These are phyloP conservation scores for Penicillium griseofulvum DNA, from an alignment of 2,329 filamentous ascomycete genomes.

Conservation along the genomic window DNA sequence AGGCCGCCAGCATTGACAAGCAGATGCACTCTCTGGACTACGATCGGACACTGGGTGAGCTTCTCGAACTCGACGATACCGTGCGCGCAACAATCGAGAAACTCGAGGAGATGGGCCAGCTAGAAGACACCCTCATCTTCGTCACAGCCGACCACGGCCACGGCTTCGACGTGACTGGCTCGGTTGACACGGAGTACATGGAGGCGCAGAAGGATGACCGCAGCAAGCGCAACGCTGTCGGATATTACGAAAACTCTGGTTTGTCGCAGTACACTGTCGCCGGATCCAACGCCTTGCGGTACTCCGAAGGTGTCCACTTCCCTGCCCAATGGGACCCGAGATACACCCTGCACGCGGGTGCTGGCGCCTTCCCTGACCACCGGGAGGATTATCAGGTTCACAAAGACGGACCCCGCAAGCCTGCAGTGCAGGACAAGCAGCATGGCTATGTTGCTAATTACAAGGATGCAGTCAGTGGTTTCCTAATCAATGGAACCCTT, in stretches of 20 bases:
- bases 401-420: constrained; percentile 61
- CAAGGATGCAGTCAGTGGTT: constrained; percentile 63
- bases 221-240: constrained; percentile 71
- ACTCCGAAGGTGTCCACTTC: constrained; percentile 73
- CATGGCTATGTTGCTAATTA: constrained; percentile 66
- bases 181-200: constrained; percentile 76
- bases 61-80: constrained; percentile 83
- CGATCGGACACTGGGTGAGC: constrained; percentile 77
- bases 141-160: constrained; percentile 88
- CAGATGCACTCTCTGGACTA: constrained; percentile 86
- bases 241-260: constrained; percentile 70
- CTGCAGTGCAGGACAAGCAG: constrained; percentile 57
- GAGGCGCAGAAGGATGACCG: constrained; percentile 63
- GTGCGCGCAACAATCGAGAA: constrained; percentile 71
- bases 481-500: constrained; percentile 73
- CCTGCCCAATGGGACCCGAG: constrained; percentile 81
- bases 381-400: constrained; percentile 74
- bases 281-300: constrained; percentile 58
- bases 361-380: constrained; percentile 70
- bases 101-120: constrained; percentile 62
- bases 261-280: constrained; percentile 69
- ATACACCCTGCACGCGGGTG: constrained; percentile 73
- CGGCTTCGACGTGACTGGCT: constrained; percentile 83
- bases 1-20: constrained; percentile 84
- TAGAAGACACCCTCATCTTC: constrained; percentile 74